Evolutionary conservation across 2,329 filamentous ascomycete species (phyloP).

Genomic region (Cephalotrichum gorgonifer): DNA sequence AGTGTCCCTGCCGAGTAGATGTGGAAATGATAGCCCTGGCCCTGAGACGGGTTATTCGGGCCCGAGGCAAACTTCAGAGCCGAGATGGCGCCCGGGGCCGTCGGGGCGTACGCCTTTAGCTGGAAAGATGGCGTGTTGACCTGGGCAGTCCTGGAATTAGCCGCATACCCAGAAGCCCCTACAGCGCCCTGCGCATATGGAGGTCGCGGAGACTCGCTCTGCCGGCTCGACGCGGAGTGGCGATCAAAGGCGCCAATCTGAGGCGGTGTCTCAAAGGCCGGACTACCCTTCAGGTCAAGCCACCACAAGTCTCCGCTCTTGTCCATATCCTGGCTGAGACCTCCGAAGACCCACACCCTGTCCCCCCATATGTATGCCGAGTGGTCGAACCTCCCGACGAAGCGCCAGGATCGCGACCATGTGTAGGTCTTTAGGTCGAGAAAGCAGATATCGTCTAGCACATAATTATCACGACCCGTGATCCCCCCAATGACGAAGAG

Average conservation of each 20-base stretch:
- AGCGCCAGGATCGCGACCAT: slow-evolving; percentile 93
- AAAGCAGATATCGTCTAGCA: slow-evolving; percentile 93
- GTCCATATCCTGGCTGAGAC: slow-evolving; percentile 92
- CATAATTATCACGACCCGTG: slow-evolving; percentile 82
- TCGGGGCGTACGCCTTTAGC: slow-evolving; percentile 65
- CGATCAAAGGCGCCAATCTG: slow-evolving; percentile 43
- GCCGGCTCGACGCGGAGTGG: slow-evolving; percentile 25
- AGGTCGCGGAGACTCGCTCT: slow-evolving; percentile 39
- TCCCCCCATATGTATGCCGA: slow-evolving; percentile 88
- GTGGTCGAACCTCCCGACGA: slow-evolving; percentile 90
- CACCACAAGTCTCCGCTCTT: slow-evolving; percentile 95
- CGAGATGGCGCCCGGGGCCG: slow-evolving; percentile 80
- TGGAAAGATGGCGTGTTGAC: slow-evolving; percentile 58
- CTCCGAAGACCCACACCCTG: slow-evolving; percentile 92
- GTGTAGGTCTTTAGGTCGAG: slow-evolving; percentile 95
- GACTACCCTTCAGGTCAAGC: slow-evolving; percentile 86
- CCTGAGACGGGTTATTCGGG: slow-evolving; percentile 75
- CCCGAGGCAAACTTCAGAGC: slow-evolving; percentile 78
- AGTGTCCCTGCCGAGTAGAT: slow-evolving; percentile 87
- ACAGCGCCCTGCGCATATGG: slow-evolving; percentile 41
- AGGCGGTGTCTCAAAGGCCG: slow-evolving; percentile 67
- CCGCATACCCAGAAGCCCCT: slow-evolving; percentile 53
- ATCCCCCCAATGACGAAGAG: slow-evolving; percentile 94
- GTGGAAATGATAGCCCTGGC: slow-evolving; percentile 89
- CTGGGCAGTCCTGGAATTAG: slow-evolving; percentile 57